Conservation (phyloP, 2,329 filamentous ascomycete genomes). For the Aspergillus hortae region DNA sequence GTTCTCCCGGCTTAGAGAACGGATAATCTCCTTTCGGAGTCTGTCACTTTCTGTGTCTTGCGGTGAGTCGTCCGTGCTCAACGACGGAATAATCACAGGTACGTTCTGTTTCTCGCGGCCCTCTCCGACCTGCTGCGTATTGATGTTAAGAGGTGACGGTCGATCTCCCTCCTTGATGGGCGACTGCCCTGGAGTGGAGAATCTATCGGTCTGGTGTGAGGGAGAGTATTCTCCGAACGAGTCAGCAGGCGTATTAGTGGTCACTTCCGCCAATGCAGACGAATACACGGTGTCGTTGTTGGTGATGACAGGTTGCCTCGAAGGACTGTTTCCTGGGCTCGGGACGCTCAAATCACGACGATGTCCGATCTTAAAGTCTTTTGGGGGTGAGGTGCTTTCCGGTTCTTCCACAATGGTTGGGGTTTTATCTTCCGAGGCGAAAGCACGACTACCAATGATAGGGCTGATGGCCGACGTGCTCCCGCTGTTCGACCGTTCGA, state of each 20-base stretch:
- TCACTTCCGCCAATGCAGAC: slow-evolving; percentile 45
- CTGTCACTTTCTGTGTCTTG: slow-evolving; percentile 43
- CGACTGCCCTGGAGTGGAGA: slow-evolving; percentile 5
- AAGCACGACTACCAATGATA: slow-evolving; percentile 51
- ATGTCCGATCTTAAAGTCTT: slow-evolving; percentile 51
- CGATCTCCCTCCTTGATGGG: slow-evolving; percentile 14
- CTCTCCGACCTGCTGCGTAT: slow-evolving; percentile 16
- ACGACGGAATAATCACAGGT: slow-evolving; percentile 31
- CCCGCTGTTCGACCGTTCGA: slow-evolving; percentile 59
- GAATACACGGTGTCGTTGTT: slow-evolving; percentile 36
- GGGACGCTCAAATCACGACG: slow-evolving; percentile 58
- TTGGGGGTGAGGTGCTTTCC: slow-evolving; percentile 27
- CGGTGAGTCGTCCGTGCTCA: slow-evolving; percentile 34
- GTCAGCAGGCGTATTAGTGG: slow-evolving; percentile 34
- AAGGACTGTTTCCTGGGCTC: slow-evolving; percentile 58
- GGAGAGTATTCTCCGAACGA: slow-evolving; percentile 11
- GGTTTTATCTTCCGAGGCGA: slow-evolving; percentile 38
- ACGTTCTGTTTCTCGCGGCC: slow-evolving; percentile 17
- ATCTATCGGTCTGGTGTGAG: background rate
- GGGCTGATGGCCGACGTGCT: slow-evolving; percentile 63
- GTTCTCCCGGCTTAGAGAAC: slow-evolving; percentile 41
- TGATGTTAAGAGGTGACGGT: slow-evolving; percentile 34
- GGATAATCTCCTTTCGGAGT: slow-evolving; percentile 47
- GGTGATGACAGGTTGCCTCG: slow-evolving; percentile 54
- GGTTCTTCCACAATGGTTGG: slow-evolving; percentile 57